Base-by-base conservation (phyloP, 1,284 basidiomycete genomes). In the Rhodotorula sp. region DNA sequence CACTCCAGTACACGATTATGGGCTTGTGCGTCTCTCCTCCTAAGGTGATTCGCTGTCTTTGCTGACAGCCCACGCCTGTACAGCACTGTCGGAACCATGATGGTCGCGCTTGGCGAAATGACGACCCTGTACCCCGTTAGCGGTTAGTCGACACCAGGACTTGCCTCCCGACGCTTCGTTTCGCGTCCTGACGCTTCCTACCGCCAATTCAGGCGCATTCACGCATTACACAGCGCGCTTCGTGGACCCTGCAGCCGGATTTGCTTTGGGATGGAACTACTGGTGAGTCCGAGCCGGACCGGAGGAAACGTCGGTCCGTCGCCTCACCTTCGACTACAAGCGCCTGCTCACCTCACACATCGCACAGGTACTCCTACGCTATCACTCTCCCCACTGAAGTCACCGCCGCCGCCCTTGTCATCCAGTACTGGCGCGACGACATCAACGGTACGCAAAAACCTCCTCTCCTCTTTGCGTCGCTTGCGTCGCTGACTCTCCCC, bases 151-250 rank as follows among this genome's bases (percentile, higher is more conserved):
- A 6, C 16, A 13, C 9, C 40, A 44, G 34, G 40, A 44, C 50
- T 51, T n/a, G 22, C 50, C 4, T 18, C 50, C 50, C n/a, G 24
- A 44, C 18, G 24, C 50, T 4, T 51, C 26, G n/a, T n/a, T 22
- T 51, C 50, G 20, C 50, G 22, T 51, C 9, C 50, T 24, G 24
- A 51, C 50, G 40, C 50, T 24, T 51, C 22, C 10, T 51, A 28
- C 10, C 20, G 48, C 15, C 22, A 37, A 30, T 44, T 55, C 69
- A 0, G 73, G 73, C 30, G 67, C 75, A 15, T 79, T 87, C 88
- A 15, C 88, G 5, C 31, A 82, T 88, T 73, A 90, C 85, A 77
- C 86, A 87, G 68, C 87, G 87, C 16, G 86, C 82, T 56, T 92
- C 46, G 40, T 57, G 8, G 71, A 72, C 46, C 68, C 80, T 53